Evolutionary conservation across 768 basidiomycete genomes (phyloP), one percentile per base, ranked within the genome.

Genomic region (Coprinopsis strossmayeri): DNA sequence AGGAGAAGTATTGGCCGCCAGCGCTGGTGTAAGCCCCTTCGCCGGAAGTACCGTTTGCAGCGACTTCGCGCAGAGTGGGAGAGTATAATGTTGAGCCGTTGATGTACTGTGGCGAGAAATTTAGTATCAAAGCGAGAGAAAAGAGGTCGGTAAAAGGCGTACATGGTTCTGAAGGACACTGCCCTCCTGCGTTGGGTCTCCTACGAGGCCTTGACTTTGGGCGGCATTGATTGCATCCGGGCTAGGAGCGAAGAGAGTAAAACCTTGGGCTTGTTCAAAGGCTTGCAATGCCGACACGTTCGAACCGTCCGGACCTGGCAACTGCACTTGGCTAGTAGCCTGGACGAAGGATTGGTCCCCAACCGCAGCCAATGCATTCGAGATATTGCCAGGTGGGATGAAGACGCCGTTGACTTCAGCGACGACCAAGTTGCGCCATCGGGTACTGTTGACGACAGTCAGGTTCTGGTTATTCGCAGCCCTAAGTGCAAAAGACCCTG

Each of bases 11-110:
- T 57, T 83, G 68, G 18, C 87, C 87, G 0, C 67, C 77, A 1
- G 81, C 78, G 0, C 82, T 81, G 13, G 71, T 75, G 48, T 65
- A 65, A 52, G 67, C 73, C 9, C 38, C 26, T n/a, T 64, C 54
- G 3, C 59, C 46, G 34, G 28, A 21, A 17, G 51, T 43, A 5
- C 45, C 30, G 23, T 47, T 53, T 11, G 48, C 48, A 13, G 57
- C 54, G 9, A 48, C 24, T 41, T 55, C 50, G 26, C 46, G 39
- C 30, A 87, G 61, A 10, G 64, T 50, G 1, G 79, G 70, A 0
- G 82, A 83, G 66, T 89, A 89, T 10, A 78, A 61, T 0, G 79
- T 72, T 0, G 84, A 74, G 21, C 81, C 85, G 62, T 87, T 87
- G 55, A 89, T 76, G 50, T 79, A 61, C 79, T 82, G 45, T 15